Conservation (phyloP, 1,284 basidiomycete genomes). For the Sutorius eximius region DNA sequence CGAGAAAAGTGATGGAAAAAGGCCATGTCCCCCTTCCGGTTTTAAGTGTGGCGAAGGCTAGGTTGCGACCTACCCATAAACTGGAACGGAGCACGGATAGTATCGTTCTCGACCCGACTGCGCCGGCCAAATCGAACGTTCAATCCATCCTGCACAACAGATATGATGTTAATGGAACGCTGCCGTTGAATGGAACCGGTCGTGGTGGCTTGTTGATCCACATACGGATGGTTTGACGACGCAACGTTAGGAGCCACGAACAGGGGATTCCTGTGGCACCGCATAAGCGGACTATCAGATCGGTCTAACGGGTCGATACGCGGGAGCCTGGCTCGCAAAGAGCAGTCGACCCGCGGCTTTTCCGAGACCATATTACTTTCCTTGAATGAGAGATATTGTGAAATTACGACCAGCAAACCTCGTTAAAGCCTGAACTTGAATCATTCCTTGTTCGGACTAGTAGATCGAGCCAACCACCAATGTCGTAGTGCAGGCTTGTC, state of each 20-base stretch:
- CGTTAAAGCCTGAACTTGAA: background rate
- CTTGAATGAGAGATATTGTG: background rate
- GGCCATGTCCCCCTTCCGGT: background rate
- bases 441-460: background rate
- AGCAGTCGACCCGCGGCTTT: background rate
- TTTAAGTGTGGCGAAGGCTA: conserved; percentile 10
- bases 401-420: background rate
- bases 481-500: background rate
- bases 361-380: background rate
- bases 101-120: background rate
- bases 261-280: conserved; percentile 16
- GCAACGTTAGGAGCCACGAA: background rate
- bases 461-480: background rate
- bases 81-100: background rate
- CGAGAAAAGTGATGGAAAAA: background rate
- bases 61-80: background rate
- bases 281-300: conserved; percentile 1
- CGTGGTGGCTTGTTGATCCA: background rate
- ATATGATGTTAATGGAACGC: background rate
- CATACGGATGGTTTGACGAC: background rate
- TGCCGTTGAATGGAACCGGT: background rate
- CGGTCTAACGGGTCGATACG: background rate
- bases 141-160: conserved; percentile 9
- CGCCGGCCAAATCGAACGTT: conserved; percentile 3
- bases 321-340: conserved; percentile 4